Base-by-base conservation (phyloP, 208 protist genomes). In the Wallacemonas sp. region DNA sequence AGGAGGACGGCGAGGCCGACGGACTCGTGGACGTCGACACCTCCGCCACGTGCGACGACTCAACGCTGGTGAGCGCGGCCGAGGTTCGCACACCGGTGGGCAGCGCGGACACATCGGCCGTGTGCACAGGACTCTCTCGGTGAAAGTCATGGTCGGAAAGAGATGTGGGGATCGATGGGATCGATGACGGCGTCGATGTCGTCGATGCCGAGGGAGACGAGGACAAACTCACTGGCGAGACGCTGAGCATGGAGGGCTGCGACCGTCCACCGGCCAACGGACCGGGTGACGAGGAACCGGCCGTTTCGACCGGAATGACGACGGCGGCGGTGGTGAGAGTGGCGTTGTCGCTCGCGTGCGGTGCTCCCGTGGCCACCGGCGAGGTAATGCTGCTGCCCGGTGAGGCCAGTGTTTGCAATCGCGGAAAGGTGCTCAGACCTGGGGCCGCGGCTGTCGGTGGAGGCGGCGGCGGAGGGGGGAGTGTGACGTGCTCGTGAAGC, bases 141-240 rank as follows among this genome's bases (percentile, higher is more conserved):
- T 22, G 20, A 25, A 25, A 49, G 18, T 23, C 7, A 25, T 12
- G 44, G 7, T 49, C 44, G 18, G 1, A 49, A 16, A 49, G 20
- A 10, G 44, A 49, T 0, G 44, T 49, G 5, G 44, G 20, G 1
- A 1, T 18, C 18, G 18, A 49, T 23, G 44, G 20, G 1, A 1
- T 18, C 18, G 18, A 49, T 16, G 44, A 49, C 44, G 44, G 18
- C 12, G 44, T 1, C 18, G 44, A 49, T 5, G 44, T 49, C 44
- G 44, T 49, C 11, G 44, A 49, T 5, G 44, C 44, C 16, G 52
- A 59, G 14, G 52, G 52, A 3, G 52, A 59, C 7, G 52, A 59
- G 29, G 52, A 59, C 31, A 41, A 0, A 41, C 52, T 59, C 31
- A 59, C 52, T 3, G 52, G 52, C 31, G 52, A 59, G 18, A 59